phyloP scores from a whole-genome alignment of 2,329 filamentous ascomycete genomes.

The Fusarium haematococcum region DNA sequence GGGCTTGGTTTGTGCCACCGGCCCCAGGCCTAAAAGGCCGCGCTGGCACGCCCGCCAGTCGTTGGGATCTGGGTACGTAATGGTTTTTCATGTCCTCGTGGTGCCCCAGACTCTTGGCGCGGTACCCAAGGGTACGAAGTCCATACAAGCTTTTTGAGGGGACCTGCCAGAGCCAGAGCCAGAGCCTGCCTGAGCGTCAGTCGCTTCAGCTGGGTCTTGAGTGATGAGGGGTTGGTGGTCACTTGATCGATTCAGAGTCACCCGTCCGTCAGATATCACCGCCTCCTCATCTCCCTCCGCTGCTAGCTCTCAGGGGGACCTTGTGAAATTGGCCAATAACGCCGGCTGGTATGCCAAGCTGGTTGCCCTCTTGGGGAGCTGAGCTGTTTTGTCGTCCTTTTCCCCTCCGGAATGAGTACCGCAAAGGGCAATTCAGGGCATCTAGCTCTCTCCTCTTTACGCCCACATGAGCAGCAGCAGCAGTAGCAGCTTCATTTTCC shows the following conservation, averaged over 20 bases:
- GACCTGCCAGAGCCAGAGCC: not conserved
- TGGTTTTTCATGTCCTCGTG: slow-evolving; percentile 34
- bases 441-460: not conserved
- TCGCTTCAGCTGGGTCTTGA: not conserved
- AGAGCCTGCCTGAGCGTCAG: not conserved
- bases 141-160: slow-evolving; percentile 34
- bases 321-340: slow-evolving; percentile 5
- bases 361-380: not conserved
- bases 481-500: not conserved
- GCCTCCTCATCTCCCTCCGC: not conserved
- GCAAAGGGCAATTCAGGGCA: not conserved
- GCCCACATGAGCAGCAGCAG: not conserved
- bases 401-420: not conserved
- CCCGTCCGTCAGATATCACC: slow-evolving; percentile 10
- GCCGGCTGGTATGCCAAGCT: not conserved
- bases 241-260: slow-evolving; percentile 9
- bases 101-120: slow-evolving; percentile 38
- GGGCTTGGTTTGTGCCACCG: slow-evolving; percentile 31
- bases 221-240: slow-evolving; percentile 7
- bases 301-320: not conserved
- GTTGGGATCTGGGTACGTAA: slow-evolving; percentile 33
- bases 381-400: not conserved
- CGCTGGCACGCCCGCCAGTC: slow-evolving; percentile 23
- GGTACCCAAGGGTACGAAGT: slow-evolving; percentile 31
- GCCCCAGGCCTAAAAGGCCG: slow-evolving; percentile 11